phyloP scores from a whole-genome alignment of 1,139 yeast genomes.

The Suzukiozyma palmioleophila region DNA sequence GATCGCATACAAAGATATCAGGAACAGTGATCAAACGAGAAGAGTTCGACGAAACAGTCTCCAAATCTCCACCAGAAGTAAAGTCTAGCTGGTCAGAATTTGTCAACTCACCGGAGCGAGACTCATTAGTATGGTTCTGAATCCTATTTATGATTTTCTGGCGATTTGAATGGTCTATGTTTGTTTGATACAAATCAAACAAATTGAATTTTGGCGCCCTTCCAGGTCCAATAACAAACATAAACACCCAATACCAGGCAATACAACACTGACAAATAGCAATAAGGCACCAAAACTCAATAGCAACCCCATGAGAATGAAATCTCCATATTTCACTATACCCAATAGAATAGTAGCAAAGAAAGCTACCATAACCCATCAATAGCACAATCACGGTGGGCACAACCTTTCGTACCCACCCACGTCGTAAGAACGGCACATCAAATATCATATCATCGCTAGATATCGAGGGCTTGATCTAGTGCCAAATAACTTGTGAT shows the following conservation, averaged over 20 bases:
- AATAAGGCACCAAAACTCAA: constrained; percentile 31
- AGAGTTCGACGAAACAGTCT: not conserved
- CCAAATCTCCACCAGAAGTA: no score
- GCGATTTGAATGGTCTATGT: no score
- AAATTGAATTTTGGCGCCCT: constrained; percentile 19
- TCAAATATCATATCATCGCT: constrained; percentile 1
- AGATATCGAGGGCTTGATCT: no score
- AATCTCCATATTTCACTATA: constrained; percentile 29
- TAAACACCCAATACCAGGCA: constrained; percentile 28
- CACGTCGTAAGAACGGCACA: not conserved
- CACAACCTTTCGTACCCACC: constrained; percentile 10
- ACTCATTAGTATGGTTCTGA: no score
- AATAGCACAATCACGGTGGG: constrained; percentile 20
- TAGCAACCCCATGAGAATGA: constrained; percentile 30
- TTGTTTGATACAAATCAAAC: constrained; percentile 20
- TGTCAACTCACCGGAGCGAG: no score
- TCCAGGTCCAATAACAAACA: constrained; percentile 34
- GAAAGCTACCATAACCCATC: constrained; percentile 31
- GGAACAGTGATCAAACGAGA: constrained; percentile 24
- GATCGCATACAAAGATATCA: constrained; percentile 51
- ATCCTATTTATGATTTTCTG: no score
- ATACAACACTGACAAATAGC: constrained; percentile 22
- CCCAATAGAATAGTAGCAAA: constrained; percentile 31
- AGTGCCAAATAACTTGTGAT: no score
- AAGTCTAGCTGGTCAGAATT: no score